Base-by-base conservation (phyloP, 75 land plant genomes). In the Cunninghamia lanceolata region DNA sequence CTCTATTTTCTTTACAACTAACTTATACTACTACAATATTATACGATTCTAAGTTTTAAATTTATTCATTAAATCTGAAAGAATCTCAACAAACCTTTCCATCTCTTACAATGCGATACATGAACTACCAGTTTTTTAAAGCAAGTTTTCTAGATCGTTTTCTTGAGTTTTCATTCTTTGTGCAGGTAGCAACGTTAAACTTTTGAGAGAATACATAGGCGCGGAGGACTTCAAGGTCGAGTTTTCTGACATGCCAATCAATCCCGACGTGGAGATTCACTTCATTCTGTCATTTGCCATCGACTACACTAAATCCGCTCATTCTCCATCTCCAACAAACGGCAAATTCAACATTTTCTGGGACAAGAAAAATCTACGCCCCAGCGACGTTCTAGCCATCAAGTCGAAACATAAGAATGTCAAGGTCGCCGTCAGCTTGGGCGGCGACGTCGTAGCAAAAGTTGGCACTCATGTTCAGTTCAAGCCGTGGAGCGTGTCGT, bases 241-340 rank as follows among this genome's bases (percentile, higher is more conserved):
- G 39, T 77, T 77, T 7, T 34, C 35, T 14, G 79, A 77, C 39
- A 3, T 77, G 79, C 79, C 79, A 34, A 77, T 77, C 16, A 77
- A 28, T 15, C n/a, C 17, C 3, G 59, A 54, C 28, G 66, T 77
- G 30, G 86, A 86, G 34, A 28, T 86, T 40, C 53, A 74, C 15
- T 78, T 86, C 38, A 73, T 75, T 30, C 45, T 86, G 19, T 9
- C 82, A 8, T 86, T 86, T 36, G 86, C 86, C 39, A 73, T 86
- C 39, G 86, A 86, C 56, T 83, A 83, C 66, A 52, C 39, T 15
- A 30, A 13, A 21, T 63, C 28, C 4, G 9, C 28, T 4, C 40
- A 39, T 32, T 73, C 75, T 39, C 88, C 75, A 8, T 59, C 85
- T 36, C 82, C 84, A 15, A 83, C 84, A 14, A 78, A 78, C 39